Base-by-base conservation (phyloP, 2,329 filamentous ascomycete species). In the Colletotrichum sp. region DNA sequence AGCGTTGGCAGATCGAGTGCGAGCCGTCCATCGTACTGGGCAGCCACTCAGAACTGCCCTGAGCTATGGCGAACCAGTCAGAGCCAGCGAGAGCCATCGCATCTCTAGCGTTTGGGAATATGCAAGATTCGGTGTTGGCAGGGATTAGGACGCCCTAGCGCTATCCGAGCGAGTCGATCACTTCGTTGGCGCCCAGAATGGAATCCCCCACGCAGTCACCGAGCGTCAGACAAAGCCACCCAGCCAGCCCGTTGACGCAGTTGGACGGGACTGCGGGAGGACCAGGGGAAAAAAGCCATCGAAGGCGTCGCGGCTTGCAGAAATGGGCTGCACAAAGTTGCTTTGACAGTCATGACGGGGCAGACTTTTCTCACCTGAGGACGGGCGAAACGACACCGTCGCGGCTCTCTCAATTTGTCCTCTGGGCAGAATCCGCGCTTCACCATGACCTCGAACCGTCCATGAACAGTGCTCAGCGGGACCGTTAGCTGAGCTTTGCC, bases 51-150 rank as follows among this genome's bases (percentile, higher is more conserved):
- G 69, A 62, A 28, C 69, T 71, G 34, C 68, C 69, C 28, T 63
- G 44, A 69, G 74, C 74, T 71, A 76, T 69, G 70, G 21, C 55
- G 30, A 64, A 39, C 71, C 67, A 75, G 68, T 63, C 60, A 67
- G 72, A 65, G 24, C 68, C 72, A 32, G 44, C 72, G 52, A 60
- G 32, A 68, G 73, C 74, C 72, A 76, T 75, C 71, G 75, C 49
- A 71, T 21, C 67, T 75, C 72, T 76, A 75, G 75, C 67, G 72
- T 76, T 75, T 75, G 75, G 62, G 66, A 28, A 71, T 71, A 76
- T 76, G 75, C 75, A 75, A 71, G 75, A 76, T 76, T 76, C 75
- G 75, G 75, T 36, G 60, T 71, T 75, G 44, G 59, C 75, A 76
- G 71, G 75, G 75, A 68, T 76, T 67, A 57, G 39, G 6, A 44